Evolutionary conservation across 257 asterid genomes (phyloP).

Genomic region (Scutellaria baicalensis): DNA sequence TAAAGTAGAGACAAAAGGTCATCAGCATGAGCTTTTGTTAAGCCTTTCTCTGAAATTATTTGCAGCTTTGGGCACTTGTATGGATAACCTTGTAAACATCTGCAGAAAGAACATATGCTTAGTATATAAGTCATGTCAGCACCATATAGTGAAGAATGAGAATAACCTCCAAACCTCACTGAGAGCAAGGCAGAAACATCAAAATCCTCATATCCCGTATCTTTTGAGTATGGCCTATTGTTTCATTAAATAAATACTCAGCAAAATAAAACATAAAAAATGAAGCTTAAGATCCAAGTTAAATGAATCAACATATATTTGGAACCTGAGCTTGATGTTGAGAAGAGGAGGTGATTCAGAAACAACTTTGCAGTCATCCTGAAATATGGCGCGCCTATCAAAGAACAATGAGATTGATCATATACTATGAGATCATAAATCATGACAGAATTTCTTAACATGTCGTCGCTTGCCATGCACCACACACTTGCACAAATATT

Average conservation of each 20-base stretch:
- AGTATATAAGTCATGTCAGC: background rate
- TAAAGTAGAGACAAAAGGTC: constrained; percentile 76
- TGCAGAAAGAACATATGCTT: constrained; percentile 25
- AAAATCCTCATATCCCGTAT: constrained; percentile 78
- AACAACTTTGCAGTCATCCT: constrained; percentile 74
- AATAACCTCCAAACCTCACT: constrained; percentile 56
- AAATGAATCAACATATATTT: constrained; percentile 8
- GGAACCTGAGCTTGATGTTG: constrained; percentile 78
- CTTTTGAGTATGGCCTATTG: constrained; percentile 92
- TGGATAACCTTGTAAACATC: constrained; percentile 90
- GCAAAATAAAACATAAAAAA: constrained; percentile 6
- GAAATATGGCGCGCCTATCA: constrained; percentile 88
- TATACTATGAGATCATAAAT: constrained; percentile 7
- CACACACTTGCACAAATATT: background rate
- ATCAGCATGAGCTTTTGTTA: constrained; percentile 58
- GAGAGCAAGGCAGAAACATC: constrained; percentile 80
- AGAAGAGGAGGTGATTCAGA: constrained; percentile 66
- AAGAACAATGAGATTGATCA: constrained; percentile 17
- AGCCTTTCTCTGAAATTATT: constrained; percentile 76
- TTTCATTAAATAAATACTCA: constrained; percentile 26
- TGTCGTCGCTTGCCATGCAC: background rate
- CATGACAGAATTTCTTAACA: constrained; percentile 3
- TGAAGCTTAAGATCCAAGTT: background rate
- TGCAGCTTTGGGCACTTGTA: constrained; percentile 84
- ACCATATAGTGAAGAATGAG: constrained; percentile 2